Base-by-base conservation (phyloP, 2,329 filamentous ascomycete species). In the Balansia obtecta region DNA sequence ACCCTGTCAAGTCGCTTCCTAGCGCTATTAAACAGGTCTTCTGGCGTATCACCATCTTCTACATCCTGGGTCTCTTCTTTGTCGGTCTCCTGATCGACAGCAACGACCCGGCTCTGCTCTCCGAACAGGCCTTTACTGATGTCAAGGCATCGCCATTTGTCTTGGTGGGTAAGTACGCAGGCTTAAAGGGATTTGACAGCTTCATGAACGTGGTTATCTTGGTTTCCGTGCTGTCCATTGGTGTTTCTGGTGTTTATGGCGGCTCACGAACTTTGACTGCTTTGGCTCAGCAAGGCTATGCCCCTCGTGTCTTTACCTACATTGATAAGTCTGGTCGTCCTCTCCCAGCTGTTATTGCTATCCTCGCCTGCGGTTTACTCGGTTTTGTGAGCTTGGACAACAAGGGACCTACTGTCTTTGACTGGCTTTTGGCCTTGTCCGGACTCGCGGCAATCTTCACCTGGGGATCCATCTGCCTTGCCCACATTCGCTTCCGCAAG, bases 1-100 rank as follows among this genome's bases (percentile, higher is more conserved):
- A 87, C 60, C 85, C 85, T 0, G 75, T 79, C 51, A 82, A 86
- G 61, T 79, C 83, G 0, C 75, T 95, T 1, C 89, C 89, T 0
- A 82, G 80, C 1, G 89, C 89, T 5, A 83, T 91, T 59, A 94
- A 93, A 70, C 88, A 94, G 62, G 86, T 78, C 33, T 78, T 78
- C 52, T 78, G 75, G 74, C 73, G 75, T 56, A 77, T 78, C 53
- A 75, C 71, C 0, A 61, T 77, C 54, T 79, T 79, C 55, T 79
- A 79, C 54, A 64, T 79, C 45, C 64, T 78, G 2, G 73, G 73
- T 37, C 67, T 79, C 13, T 67, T 74, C 48, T 71, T 77, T 11
- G 69, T 77, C 15, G 75, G 75, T 13, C 66, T 79, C 5, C 61
- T 78, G 5, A 65, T 78, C 38, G 63, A 65, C 48, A 72, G 70